These are phyloP conservation scores for Toxoplasma gondii DNA, from an alignment of 169 alveolate species.

Conservation along the genomic window DNA sequence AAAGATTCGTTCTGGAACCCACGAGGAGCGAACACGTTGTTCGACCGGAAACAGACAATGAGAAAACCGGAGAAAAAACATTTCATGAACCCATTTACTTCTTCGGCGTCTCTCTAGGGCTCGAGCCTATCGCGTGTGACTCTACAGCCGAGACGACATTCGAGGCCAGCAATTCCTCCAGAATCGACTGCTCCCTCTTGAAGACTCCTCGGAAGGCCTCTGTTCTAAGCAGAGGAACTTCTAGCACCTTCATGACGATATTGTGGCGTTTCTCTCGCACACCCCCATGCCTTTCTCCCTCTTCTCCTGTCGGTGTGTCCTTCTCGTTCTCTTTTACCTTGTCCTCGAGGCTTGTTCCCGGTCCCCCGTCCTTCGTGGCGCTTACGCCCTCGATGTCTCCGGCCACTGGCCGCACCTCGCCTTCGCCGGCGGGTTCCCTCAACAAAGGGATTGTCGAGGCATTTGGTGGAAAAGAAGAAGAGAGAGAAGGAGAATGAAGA, in stretches of 20 bases:
- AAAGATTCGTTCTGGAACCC: too few relatives aligned
- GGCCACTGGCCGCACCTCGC: too few relatives aligned
- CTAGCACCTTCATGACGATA: background rate
- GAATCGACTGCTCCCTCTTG: background rate
- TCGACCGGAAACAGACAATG: too few relatives aligned
- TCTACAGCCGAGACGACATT: too few relatives aligned
- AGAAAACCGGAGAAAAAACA: background rate
- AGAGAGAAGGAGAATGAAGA: background rate
- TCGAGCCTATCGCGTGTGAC: background rate
- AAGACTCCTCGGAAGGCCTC: background rate
- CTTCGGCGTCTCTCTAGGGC: too few relatives aligned
- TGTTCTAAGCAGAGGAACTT: constrained; percentile 4
- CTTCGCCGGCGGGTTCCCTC: too few relatives aligned
- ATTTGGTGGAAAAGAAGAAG: too few relatives aligned
- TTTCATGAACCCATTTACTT: too few relatives aligned
- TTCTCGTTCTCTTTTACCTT: background rate
- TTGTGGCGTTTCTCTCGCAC: background rate
- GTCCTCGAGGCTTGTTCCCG: background rate
- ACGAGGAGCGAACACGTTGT: too few relatives aligned
- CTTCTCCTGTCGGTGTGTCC: background rate
- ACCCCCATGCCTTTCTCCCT: background rate
- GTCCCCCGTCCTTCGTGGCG: background rate
- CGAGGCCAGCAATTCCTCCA: background rate
- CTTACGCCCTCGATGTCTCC: too few relatives aligned
- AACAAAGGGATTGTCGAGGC: too few relatives aligned